Evolutionary conservation across 495 filamentous ascomycete genomes (phyloP), one percentile per base, ranked within the genome.

Genomic region (Aspergillus bridgeri): DNA sequence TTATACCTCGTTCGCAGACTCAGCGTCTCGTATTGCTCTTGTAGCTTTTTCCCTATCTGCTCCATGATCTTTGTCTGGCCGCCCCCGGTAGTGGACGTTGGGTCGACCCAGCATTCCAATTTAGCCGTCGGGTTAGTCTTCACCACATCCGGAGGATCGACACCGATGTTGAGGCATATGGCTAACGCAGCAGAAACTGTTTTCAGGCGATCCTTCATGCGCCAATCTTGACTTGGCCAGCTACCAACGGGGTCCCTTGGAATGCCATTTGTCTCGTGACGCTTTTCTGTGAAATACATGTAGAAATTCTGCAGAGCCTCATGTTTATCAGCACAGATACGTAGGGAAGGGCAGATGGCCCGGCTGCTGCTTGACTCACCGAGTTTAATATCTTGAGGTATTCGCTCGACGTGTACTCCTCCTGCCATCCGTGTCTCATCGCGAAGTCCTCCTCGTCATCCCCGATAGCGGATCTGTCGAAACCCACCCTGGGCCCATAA

Each of bases 231-330:
- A 13, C 93, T 83, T 5, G 82, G 83, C 72, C 80, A 81, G 54
- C 74, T 78, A 49, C 76, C 77, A 18, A 74, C 75, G 18, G 81
- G 78, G 42, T 81, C 80, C 68, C 92, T 88, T 9, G 95, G 91
- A 54, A 94, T 89, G 18, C 94, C 95, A 38, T 92, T 91, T n/a
- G 91, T 94, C 69, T 98, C 94, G 69, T 98, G 94, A 23, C 91
- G 86, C 70, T 98, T 98, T 69, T 98, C 94, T 48, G 91, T 96
- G 69, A 89, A 99, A 72, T 98, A 99, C 92, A 97, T 96, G 76
- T 93, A 97, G 82, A 96, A 98, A 57, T 75, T 77, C 74, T 80
- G 60, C 11, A 54, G 22, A 24, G 25, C 18, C 53, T 15, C 61
- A 53, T 24, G 54, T 18, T 7, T 11, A 54, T 6, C 20, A 20